Evolutionary conservation across 1,284 basidiomycete species (phyloP).

Genomic region (Cerrena zonata): DNA sequence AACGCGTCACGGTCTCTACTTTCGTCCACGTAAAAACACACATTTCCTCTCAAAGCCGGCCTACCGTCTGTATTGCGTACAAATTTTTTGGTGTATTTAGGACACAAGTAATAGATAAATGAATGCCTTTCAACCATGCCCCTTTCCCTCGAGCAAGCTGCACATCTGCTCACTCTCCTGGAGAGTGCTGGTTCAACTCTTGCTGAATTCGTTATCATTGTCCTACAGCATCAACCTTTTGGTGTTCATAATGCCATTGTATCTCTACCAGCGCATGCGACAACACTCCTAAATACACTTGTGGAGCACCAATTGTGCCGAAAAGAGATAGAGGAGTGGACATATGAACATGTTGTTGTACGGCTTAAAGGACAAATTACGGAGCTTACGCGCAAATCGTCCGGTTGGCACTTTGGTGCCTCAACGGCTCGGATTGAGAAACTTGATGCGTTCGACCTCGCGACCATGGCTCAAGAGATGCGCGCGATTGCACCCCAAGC

Average conservation of each 20-base stretch:
- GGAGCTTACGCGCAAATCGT: background rate
- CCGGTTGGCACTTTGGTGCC: background rate
- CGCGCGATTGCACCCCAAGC: background rate
- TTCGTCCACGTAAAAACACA: background rate
- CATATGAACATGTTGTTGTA: background rate
- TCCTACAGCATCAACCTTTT: background rate
- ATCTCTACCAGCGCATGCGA: background rate
- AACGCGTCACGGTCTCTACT: background rate
- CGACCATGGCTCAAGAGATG: background rate
- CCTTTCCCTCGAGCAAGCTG: background rate
- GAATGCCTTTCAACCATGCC: background rate
- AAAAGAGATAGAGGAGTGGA: background rate
- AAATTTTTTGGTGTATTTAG: background rate
- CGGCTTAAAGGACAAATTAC: background rate
- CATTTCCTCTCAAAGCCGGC: background rate
- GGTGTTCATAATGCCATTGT: background rate
- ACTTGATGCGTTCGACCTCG: background rate
- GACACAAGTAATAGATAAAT: background rate
- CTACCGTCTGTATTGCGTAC: background rate
- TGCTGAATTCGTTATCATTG: background rate
- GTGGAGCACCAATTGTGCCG: background rate
- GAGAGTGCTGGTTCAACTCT: too few species aligned
- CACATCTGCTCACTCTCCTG: background rate
- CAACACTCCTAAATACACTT: background rate
- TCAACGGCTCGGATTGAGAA: background rate